Percentiles rank a stretch among this genome's conserved stretches.
phyloP scores from a whole-genome alignment of 176 grass and related monocot genomes.

The Zea mays region Zm-B73-REFERENCE-NAM-5.0 NC_050105.1:131334501-131335000 shows the following conservation, averaged over 20 bases:
- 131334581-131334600: slow-evolving; percentile 27
- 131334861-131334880: slow-evolving; percentile 63
- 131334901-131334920: slow-evolving; percentile 95
- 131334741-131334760: slow-evolving; percentile 84
- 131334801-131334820: slow-evolving; percentile 34
- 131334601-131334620: slow-evolving; percentile 58
- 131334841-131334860: slow-evolving; percentile 42
- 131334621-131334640: slow-evolving; percentile 63
- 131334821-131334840: not conserved
- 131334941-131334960: slow-evolving; percentile 82
- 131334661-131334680: slow-evolving; percentile 87
- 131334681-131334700: slow-evolving; percentile 80
- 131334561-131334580: not conserved
- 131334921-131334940: slow-evolving; percentile 92
- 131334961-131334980: slow-evolving; percentile 17
- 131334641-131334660: slow-evolving; percentile 88
- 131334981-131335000: not conserved
- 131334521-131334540: slow-evolving; percentile 7
- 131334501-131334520: not conserved
- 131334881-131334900: slow-evolving; percentile 78
- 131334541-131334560: not conserved
- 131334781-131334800: slow-evolving; percentile 75
- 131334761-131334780: slow-evolving; percentile 90
- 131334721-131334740: slow-evolving; percentile 73
- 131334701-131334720: slow-evolving; percentile 86